Conservation (phyloP, 208 protist genomes). For the Trypanosomatidae sp. region DNA sequence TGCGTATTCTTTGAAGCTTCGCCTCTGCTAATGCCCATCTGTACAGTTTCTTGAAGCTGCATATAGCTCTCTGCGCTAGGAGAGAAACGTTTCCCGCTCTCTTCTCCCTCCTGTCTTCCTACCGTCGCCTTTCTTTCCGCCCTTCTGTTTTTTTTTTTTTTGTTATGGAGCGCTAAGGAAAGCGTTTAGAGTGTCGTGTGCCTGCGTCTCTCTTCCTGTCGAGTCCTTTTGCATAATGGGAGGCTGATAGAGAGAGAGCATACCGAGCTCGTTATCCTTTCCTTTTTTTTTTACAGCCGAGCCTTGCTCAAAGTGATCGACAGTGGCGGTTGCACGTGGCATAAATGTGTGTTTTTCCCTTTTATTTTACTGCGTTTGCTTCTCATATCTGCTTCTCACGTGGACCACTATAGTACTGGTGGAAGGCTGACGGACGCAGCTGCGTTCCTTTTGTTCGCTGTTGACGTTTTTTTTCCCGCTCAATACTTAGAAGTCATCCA, state of each 20-base stretch:
- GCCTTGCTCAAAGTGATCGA: neutral
- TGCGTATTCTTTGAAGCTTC: neutral
- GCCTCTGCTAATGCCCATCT: neutral
- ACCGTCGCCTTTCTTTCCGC: neutral
- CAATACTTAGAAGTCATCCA: neutral
- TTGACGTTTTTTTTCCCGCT: neutral
- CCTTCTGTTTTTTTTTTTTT: neutral
- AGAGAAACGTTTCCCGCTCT: neutral
- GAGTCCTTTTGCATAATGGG: neutral
- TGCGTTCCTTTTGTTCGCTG: neutral
- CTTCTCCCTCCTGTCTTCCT: neutral
- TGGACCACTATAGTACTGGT: neutral
- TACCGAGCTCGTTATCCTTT: slow-evolving; percentile 8
- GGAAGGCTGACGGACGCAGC: neutral
- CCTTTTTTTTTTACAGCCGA: slow-evolving; percentile 10
- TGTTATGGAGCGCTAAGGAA: neutral
- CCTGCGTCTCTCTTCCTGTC: slow-evolving; percentile 8
- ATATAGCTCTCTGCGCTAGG: neutral
- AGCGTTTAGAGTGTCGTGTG: neutral
- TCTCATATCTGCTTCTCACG: neutral
- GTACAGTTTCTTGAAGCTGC: neutral
- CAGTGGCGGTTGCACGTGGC: neutral
- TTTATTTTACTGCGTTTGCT: neutral
- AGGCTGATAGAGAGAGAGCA: neutral
- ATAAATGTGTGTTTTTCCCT: neutral